Evolutionary conservation across 768 basidiomycete species (phyloP).

Genomic region (Polyporus arcularius): DNA sequence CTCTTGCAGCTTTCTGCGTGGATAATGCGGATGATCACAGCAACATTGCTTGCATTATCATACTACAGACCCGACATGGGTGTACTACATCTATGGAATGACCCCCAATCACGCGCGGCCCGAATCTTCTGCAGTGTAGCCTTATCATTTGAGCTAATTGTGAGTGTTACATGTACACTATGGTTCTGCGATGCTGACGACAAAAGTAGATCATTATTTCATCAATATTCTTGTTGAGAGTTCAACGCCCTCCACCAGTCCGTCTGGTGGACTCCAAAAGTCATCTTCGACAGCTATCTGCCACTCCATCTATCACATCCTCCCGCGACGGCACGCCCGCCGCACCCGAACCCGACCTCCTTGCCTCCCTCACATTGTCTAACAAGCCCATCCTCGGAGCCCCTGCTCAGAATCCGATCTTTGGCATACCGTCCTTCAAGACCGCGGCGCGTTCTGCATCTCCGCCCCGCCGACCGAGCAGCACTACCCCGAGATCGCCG

Average conservation of each 20-base stretch:
- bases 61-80: slow-evolving; percentile 44
- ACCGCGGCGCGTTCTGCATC: slow-evolving; percentile 26
- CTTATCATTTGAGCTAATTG: slow-evolving; percentile 55
- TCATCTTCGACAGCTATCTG: slow-evolving; percentile 30
- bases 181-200: neutral
- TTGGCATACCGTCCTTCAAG: slow-evolving; percentile 67
- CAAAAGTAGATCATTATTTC: slow-evolving; percentile 46
- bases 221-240: slow-evolving; percentile 56
- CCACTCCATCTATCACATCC: slow-evolving; percentile 26
- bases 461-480: slow-evolving; percentile 8
- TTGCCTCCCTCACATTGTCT: slow-evolving; percentile 65
- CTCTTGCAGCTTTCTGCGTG: slow-evolving; percentile 60
- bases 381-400: slow-evolving; percentile 55
- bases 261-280: slow-evolving; percentile 64
- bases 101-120: slow-evolving; percentile 37
- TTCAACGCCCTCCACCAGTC: slow-evolving; percentile 71
- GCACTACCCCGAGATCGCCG: slow-evolving; percentile 5
- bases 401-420: slow-evolving; percentile 49
- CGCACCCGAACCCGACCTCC: slow-evolving; percentile 52
- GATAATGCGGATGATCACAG: slow-evolving; percentile 55
- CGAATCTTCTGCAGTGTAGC: slow-evolving; percentile 50
- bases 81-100: slow-evolving; percentile 36
- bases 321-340: slow-evolving; percentile 45
- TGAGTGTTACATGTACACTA: slow-evolving; percentile 35
- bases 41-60: slow-evolving; percentile 45